Conservation (phyloP, 345 rosid species). For the Cardiospermum halicacabum region DNA sequence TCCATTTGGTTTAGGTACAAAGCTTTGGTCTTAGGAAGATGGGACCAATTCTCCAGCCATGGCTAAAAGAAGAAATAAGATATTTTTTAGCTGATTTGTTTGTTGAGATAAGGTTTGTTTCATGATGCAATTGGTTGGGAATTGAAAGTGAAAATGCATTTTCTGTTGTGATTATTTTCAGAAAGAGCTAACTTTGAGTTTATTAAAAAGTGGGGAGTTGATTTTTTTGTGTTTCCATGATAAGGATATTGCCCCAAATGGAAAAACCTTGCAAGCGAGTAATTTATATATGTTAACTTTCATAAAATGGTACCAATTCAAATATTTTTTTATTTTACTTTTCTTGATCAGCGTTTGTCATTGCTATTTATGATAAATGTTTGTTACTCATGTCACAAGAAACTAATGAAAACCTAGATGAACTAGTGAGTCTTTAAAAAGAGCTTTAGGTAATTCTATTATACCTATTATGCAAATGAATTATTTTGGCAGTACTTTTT, state of each 20-base stretch:
- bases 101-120: not conserved
- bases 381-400: slow-evolving; percentile 41
- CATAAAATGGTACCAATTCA: no score
- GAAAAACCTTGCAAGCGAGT: slow-evolving; percentile 64
- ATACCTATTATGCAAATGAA: not conserved
- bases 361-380: not conserved
- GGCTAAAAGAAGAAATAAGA: slow-evolving; percentile 98
- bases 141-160: not conserved
- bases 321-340: no score
- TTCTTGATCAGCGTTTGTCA: no score
- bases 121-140: not conserved
- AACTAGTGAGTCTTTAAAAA: slow-evolving; percentile 84
- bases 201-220: slow-evolving; percentile 86
- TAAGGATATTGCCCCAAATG: slow-evolving; percentile 90
- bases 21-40: slow-evolving; percentile 98
- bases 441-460: slow-evolving; percentile 59
- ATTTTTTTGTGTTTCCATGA: slow-evolving; percentile 96
- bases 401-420: slow-evolving; percentile 82
- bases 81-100: not conserved
- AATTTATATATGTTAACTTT: not conserved
- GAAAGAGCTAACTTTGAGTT: slow-evolving; percentile 99
- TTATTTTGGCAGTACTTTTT: no score
- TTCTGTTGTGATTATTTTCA: slow-evolving; percentile 20
- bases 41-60: slow-evolving; percentile 83
- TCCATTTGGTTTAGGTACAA: slow-evolving; percentile 87